Conservation (phyloP, 768 basidiomycete species). For the Trametes cinnabarina region DNA sequence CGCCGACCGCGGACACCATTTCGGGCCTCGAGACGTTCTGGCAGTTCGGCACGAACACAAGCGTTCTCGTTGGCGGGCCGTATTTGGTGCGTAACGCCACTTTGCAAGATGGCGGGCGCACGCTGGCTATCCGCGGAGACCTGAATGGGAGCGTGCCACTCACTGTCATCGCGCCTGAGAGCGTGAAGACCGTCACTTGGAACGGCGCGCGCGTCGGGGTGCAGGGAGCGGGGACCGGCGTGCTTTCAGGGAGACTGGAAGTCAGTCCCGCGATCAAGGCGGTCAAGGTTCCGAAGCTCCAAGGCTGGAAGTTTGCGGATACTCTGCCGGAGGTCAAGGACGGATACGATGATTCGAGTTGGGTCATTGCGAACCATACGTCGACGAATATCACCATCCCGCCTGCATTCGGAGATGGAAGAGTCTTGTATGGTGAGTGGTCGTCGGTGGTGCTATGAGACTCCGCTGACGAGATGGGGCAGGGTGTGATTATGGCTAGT, state of each 20-base stretch:
- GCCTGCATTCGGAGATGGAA: slow-evolving; percentile 70
- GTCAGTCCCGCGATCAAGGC: slow-evolving; percentile 29
- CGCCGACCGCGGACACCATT: slow-evolving; percentile 32
- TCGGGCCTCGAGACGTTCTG: slow-evolving; percentile 50
- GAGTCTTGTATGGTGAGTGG: slow-evolving; percentile 58
- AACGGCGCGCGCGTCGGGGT: slow-evolving; percentile 51
- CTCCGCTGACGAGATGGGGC: neutral
- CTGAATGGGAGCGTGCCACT: slow-evolving; percentile 57
- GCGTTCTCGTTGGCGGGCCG: slow-evolving; percentile 54
- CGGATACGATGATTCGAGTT: slow-evolving; percentile 59
- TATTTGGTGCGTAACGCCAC: slow-evolving; percentile 45
- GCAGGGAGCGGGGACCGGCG: slow-evolving; percentile 37
- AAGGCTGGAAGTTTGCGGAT: slow-evolving; percentile 72
- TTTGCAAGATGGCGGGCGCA: slow-evolving; percentile 22
- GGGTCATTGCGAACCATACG: slow-evolving; percentile 67
- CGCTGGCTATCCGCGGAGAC: slow-evolving; percentile 66
- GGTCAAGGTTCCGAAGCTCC: slow-evolving; percentile 48
- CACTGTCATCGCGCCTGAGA: slow-evolving; percentile 60
- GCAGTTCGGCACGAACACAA: slow-evolving; percentile 69
- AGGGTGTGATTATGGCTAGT: slow-evolving; percentile 85
- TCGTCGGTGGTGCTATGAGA: neutral
- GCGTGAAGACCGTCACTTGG: slow-evolving; percentile 60
- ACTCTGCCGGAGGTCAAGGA: slow-evolving; percentile 67
- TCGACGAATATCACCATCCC: slow-evolving; percentile 69
- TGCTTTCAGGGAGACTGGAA: slow-evolving; percentile 49